Evolutionary conservation across 768 basidiomycete species (phyloP), one percentile per base, ranked within the genome.

Genomic region (Termitomyces sp.): DNA sequence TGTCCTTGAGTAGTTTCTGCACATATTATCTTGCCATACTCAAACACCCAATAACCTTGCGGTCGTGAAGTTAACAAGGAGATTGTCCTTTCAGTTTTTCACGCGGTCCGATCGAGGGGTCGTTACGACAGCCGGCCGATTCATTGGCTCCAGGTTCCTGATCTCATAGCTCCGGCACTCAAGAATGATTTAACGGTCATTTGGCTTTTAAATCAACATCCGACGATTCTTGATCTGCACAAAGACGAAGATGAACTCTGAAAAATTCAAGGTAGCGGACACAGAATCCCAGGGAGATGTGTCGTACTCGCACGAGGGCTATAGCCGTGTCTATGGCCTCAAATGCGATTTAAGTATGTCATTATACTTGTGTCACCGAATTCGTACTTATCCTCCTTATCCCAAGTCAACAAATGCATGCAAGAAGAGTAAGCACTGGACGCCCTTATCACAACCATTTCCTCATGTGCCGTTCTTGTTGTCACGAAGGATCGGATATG

Each of bases 401-500:
- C 14, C 18, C 3, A 28, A 79, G 78, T 79, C 59, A 79, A 79
- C 63, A 70, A 70, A 57, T 76, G 75, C 60, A 60, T 79, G 65
- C 77, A 79, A 63, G 70, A 76, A 41, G 78, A 79, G 77, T 78
- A 35, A 13, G 71, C n/a, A 41, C 9, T 41, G 1, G 1, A n/a
- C 9, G 32, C 30, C 14, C 10, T 32, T 32, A 35, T 33, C 28
- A 44, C 51, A 20, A 54, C 22, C 36, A 40, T 1, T 28, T n/a
- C 3, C 36, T 28, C 10, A 52, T 40, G 10, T 28, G 24, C 8
- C 11, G 32, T 52, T 30, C 54, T 60, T 20, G 14, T 11, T 32
- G 26, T 9, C 36, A 11, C 48, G 5, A 62, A 79, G 79, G 57
- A 78, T 81, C 48, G 79, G 80, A 50, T 81, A 77, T 43, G 80